Evolutionary conservation across 2,329 filamentous ascomycete genomes (phyloP).

Genomic region (Macroventuria anomochaeta): DNA sequence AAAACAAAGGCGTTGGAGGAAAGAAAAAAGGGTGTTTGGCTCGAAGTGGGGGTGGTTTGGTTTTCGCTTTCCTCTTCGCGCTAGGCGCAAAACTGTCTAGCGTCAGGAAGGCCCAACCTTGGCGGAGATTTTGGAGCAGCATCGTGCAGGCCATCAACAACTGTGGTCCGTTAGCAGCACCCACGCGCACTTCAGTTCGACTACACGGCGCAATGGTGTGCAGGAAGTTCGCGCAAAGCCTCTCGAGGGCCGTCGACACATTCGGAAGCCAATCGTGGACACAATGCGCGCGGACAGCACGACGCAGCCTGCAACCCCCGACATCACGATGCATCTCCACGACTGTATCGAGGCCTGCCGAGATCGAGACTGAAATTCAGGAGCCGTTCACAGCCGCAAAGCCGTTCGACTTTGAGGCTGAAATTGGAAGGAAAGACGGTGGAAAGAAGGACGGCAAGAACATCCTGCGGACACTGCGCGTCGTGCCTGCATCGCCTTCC

Average conservation of each 20-base stretch:
- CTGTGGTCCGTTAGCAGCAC: conserved; percentile 15
- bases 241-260: conserved; percentile 37
- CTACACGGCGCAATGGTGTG: conserved; percentile 35
- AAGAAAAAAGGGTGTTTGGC: conserved; percentile 38
- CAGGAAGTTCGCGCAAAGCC: conserved; percentile 39
- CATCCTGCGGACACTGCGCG: conserved; percentile 60
- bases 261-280: conserved; percentile 28
- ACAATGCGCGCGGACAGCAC: conserved; percentile 33
- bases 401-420: conserved; percentile 50
- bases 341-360: conserved; percentile 33
- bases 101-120: conserved; percentile 7
- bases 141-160: conserved; percentile 16
- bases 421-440: conserved; percentile 13
- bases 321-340: conserved; percentile 45
- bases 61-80: conserved; percentile 30
- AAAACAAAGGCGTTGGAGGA: conserved; percentile 29
- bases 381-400: conserved; percentile 52
- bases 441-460: conserved; percentile 15
- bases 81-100: conserved; percentile 2
- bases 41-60: conserved; percentile 34
- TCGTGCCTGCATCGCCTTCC: conserved; percentile 85
- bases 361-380: conserved; percentile 29
- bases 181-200: conserved; percentile 13
- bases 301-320: conserved; percentile 25
- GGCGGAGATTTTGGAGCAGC: conserved; percentile 12